phyloP scores from a whole-genome alignment of 768 basidiomycete species.

The Gloeopeniophorella convolvens region DNA sequence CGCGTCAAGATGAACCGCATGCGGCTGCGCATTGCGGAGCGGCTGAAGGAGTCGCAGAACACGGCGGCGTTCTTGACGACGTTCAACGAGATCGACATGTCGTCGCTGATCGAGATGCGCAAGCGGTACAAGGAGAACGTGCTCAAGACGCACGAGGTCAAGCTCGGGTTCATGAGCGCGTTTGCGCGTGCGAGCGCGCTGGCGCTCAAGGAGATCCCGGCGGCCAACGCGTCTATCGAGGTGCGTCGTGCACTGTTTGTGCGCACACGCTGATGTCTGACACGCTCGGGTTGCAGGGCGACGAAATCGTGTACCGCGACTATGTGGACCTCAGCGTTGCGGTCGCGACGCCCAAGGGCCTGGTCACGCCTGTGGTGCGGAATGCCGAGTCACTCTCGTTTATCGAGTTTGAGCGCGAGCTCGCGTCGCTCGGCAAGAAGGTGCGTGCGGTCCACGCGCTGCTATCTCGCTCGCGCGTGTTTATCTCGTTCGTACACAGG shows the following conservation, averaged over 20 bases:
- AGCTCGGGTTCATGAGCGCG: conserved; percentile 97
- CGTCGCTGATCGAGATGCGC: conserved; percentile 84
- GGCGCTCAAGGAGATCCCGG: conserved; percentile 86
- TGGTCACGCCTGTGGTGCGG: conserved; percentile 93
- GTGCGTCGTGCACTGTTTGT: conserved; percentile 30
- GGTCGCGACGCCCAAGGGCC: conserved; percentile 94
- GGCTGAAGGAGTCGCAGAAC: conserved; percentile 97
- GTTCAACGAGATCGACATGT: conserved; percentile 99
- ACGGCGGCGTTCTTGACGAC: conserved; percentile 94
- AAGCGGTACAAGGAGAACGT: conserved; percentile 89
- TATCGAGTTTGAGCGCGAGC: conserved; percentile 89
- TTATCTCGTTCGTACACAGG: conserved; percentile 35
- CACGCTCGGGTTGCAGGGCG: conserved; percentile 35
- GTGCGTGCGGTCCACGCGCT: conserved; percentile 27
- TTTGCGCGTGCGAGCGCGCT: conserved; percentile 84
- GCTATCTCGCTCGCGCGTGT: conserved; percentile 10
- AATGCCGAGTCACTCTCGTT: conserved; percentile 86
- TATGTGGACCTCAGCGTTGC: conserved; percentile 94
- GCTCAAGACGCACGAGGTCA: conserved; percentile 88
- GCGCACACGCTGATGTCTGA: not conserved
- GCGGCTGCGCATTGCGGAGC: conserved; percentile 94
- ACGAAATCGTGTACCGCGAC: conserved; percentile 88
- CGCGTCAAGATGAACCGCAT: conserved; percentile 99
- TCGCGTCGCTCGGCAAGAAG: conserved; percentile 88
- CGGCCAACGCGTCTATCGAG: conserved; percentile 92